Evolutionary conservation across 176 grass and related monocot genomes (phyloP).

Genomic region (Poa annua): DNA sequence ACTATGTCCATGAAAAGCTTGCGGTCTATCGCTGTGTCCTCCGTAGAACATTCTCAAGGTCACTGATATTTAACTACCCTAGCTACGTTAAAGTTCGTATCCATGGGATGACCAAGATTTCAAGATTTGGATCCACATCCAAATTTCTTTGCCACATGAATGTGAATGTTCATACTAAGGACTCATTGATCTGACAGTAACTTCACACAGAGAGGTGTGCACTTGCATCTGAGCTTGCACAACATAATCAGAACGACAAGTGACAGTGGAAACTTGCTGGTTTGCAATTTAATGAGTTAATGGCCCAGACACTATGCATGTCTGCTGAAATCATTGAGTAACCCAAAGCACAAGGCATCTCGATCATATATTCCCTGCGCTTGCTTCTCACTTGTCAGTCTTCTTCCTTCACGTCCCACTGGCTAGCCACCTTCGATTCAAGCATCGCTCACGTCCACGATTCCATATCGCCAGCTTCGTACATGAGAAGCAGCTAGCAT

Average conservation of each 20-base stretch:
- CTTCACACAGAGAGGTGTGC: not conserved
- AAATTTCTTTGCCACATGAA: not conserved
- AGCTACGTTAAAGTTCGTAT: not conserved
- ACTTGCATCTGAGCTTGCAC: not conserved
- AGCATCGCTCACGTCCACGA: not conserved
- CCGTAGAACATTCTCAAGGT: no score
- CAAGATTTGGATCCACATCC: not conserved
- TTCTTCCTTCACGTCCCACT: not conserved
- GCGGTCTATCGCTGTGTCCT: not conserved
- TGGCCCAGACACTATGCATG: not conserved
- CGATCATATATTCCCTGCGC: constrained; percentile 29
- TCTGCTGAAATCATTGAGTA: constrained; percentile 2
- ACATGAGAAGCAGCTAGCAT: not conserved
- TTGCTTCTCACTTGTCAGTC: not conserved
- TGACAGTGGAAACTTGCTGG: constrained; percentile 5
- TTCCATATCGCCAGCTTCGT: not conserved
- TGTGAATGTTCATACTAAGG: not conserved
- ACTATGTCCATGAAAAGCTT: not conserved
- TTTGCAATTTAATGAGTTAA: constrained; percentile 12
- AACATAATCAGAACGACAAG: not conserved
- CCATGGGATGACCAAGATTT: not conserved
- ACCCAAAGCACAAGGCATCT: not conserved
- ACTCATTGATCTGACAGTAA: not conserved
- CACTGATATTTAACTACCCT: not conserved
- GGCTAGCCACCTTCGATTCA: not conserved